These are phyloP conservation scores for Blastobotrys indianensis DNA, from an alignment of 1,139 yeast genomes.

Conservation along the genomic window DNA sequence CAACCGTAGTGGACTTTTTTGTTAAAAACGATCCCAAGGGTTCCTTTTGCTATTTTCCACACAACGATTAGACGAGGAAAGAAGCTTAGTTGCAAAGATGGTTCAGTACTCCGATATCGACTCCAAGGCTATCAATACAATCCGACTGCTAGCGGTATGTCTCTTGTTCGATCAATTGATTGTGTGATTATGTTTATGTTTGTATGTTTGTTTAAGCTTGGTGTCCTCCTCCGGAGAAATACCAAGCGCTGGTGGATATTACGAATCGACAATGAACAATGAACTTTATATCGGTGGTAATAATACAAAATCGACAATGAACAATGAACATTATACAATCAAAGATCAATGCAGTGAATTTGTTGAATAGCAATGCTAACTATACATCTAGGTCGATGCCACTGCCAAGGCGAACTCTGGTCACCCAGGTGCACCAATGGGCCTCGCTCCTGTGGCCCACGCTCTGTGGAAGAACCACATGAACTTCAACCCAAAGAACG, in stretches of 20 bases:
- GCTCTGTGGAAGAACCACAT: constrained; percentile 63
- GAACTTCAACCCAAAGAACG: constrained; percentile 86
- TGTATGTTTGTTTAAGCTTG: too few species aligned
- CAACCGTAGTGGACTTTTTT: too few species aligned
- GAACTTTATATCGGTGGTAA: neutral
- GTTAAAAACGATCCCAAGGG: too few species aligned
- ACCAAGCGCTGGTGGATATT: too few species aligned
- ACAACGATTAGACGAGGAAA: too few species aligned
- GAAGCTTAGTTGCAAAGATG: neutral
- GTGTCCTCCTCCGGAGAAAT: too few species aligned
- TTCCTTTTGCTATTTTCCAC: neutral
- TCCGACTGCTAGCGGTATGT: constrained; percentile 72
- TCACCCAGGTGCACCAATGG: constrained; percentile 99
- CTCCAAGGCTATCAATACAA: constrained; percentile 73
- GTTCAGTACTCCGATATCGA: constrained; percentile 48
- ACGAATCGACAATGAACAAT: too few species aligned
- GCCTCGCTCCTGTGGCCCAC: constrained; percentile 87
- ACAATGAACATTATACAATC: too few species aligned
- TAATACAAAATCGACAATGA: neutral
- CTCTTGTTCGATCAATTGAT: neutral
- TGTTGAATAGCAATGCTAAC: neutral
- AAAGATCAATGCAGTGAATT: neutral
- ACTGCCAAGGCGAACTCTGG: constrained; percentile 91
- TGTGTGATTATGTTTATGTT: neutral
- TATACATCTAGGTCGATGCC: constrained; percentile 56